Percentiles rank a stretch among this genome's conserved stretches.
Conservation (phyloP, 441 rosid genomes). For the Rhodomyrtus psidioides region DNA sequence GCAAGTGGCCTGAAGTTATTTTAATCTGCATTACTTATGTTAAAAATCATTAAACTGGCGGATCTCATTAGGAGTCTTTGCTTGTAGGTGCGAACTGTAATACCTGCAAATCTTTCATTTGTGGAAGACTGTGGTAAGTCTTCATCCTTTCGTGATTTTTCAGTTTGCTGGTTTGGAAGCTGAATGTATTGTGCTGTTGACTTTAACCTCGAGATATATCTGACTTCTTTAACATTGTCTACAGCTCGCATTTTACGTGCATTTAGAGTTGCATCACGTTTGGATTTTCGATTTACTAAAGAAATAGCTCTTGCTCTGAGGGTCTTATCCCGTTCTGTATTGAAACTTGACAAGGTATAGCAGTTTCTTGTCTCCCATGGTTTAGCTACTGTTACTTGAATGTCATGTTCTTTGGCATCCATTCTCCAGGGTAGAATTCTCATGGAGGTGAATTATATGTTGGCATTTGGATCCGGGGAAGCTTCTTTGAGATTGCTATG, state of each 20-base stretch:
- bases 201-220: not conserved
- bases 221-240: not conserved
- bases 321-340: slow-evolving; percentile 37
- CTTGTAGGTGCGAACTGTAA: slow-evolving; percentile 64
- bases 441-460: slow-evolving; percentile 96
- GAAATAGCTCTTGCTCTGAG: slow-evolving; percentile 72
- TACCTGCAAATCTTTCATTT: slow-evolving; percentile 66
- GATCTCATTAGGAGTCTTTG: slow-evolving; percentile 1
- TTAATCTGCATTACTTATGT: not conserved
- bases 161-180: not conserved
- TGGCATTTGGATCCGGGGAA: slow-evolving; percentile 93
- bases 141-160: not conserved
- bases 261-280: slow-evolving; percentile 75
- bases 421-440: slow-evolving; percentile 61
- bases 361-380: not conserved
- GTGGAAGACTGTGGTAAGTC: slow-evolving; percentile 79
- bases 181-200: not conserved
- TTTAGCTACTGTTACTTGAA: not conserved
- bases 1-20: slow-evolving; percentile 26
- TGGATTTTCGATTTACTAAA: slow-evolving; percentile 67
- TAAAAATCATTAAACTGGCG: not conserved
- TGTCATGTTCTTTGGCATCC: slow-evolving; percentile 1
- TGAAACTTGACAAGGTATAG: slow-evolving; percentile 77
- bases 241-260: slow-evolving; percentile 94
- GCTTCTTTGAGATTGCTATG: slow-evolving; percentile 75